Evolutionary conservation across 768 basidiomycete species (phyloP).

Genomic region (Lactarius evosmus): DNA sequence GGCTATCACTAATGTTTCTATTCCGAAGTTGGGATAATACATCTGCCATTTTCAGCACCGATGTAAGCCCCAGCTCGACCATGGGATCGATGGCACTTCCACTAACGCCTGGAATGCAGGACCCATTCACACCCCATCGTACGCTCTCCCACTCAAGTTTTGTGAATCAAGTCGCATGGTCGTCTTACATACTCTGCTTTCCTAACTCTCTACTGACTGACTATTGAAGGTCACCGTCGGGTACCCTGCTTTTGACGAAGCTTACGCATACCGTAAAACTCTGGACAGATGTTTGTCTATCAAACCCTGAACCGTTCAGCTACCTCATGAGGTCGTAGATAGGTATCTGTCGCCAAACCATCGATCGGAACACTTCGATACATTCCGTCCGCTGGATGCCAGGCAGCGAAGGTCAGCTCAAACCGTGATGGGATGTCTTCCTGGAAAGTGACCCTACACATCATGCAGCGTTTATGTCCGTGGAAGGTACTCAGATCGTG

Average conservation of each 20-base stretch:
- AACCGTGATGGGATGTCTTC: neutral
- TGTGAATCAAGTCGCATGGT: conserved; percentile 76
- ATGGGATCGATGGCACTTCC: neutral
- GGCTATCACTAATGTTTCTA: neutral
- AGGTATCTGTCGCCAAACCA: conserved; percentile 63
- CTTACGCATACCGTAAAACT: conserved; percentile 61
- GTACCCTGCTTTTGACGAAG: conserved; percentile 60
- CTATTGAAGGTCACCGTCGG: conserved; percentile 55
- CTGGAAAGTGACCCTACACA: neutral
- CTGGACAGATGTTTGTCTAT: conserved; percentile 60
- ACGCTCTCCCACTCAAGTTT: conserved; percentile 69
- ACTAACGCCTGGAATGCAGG: conserved; percentile 36
- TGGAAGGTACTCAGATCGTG: conserved; percentile 59
- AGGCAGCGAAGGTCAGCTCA: conserved; percentile 48
- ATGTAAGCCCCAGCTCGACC: conserved; percentile 39
- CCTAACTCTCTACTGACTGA: neutral
- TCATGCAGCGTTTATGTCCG: conserved; percentile 59
- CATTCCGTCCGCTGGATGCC: conserved; percentile 71
- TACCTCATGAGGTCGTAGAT: conserved; percentile 40
- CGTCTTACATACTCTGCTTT: conserved; percentile 6
- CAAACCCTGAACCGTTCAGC: neutral
- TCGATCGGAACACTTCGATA: conserved; percentile 52
- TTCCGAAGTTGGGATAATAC: conserved; percentile 65
- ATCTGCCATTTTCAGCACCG: conserved; percentile 62
- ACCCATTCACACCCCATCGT: conserved; percentile 55